phyloP scores from a whole-genome alignment of 2,329 filamentous ascomycete genomes.

The Diplodia corticola region DNA sequence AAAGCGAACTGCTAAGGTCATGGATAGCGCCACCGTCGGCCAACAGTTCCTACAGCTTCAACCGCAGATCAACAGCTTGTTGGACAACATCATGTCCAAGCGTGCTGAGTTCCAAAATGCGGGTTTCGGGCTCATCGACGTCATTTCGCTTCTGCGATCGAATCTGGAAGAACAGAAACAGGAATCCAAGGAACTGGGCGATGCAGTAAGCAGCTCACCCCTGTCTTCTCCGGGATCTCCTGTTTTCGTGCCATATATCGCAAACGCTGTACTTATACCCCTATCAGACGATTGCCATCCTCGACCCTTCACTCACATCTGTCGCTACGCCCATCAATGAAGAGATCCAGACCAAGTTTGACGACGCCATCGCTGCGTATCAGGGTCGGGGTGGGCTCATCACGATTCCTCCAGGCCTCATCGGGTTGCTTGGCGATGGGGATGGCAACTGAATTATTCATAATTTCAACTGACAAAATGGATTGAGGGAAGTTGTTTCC shows the following conservation, averaged over 20 bases:
- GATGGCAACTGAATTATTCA: no score
- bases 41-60: slow-evolving; percentile 1
- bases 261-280: background rate
- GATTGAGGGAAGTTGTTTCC: no score
- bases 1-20: background rate
- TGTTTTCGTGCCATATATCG: background rate
- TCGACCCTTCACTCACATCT: background rate
- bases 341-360: background rate
- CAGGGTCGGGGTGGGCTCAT: background rate
- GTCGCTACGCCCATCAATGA: background rate
- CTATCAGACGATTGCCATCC: background rate
- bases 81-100: slow-evolving; percentile 18
- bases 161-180: background rate
- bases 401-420: background rate
- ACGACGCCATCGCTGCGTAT: background rate
- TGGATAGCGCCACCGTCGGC: background rate
- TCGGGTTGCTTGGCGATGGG: background rate
- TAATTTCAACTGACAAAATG: no score
- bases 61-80: slow-evolving; percentile 8
- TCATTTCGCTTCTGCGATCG: background rate
- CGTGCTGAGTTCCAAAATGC: slow-evolving; percentile 1
- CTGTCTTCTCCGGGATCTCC: background rate
- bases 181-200: background rate
- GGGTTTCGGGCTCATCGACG: slow-evolving; percentile 8
- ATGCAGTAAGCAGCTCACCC: background rate